A percentile compares a stretch with the other conserved stretches of the same genome.
These are phyloP conservation scores for Tausonia pullulans DNA, from an alignment of 1,284 basidiomycete species.

Conservation along the genomic window DNA sequence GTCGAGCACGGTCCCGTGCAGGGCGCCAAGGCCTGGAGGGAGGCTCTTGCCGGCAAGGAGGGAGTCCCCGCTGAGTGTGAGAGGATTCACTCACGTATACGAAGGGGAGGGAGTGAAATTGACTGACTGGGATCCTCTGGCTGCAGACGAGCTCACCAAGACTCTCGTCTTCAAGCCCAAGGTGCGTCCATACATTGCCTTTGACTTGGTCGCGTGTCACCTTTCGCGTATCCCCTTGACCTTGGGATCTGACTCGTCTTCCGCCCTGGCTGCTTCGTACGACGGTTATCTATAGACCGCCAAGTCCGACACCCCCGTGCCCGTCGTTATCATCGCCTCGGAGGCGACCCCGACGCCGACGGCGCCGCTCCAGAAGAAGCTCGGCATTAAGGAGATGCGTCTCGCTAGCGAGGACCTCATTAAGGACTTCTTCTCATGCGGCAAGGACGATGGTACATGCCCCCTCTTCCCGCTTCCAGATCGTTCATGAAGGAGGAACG, in stretches of 20 bases:
- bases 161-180: conserved; percentile 38
- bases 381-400: conserved; percentile 80
- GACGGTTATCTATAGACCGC: conserved; percentile 42
- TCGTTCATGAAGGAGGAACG: not conserved
- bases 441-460: conserved; percentile 72
- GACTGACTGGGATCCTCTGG: not conserved
- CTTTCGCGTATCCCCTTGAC: not conserved
- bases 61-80: conserved; percentile 21
- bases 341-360: conserved; percentile 70
- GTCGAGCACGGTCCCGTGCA: conserved; percentile 31
- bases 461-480: not conserved
- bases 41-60: conserved; percentile 21
- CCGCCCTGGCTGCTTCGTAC: not conserved
- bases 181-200: not conserved
- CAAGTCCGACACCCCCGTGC: conserved; percentile 70
- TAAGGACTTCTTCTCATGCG: conserved; percentile 67
- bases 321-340: conserved; percentile 73
- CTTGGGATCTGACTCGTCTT: not conserved
- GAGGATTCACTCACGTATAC: not conserved
- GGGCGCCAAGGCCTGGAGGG: conserved; percentile 30
- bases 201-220: not conserved
- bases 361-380: conserved; percentile 61
- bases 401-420: conserved; percentile 81
- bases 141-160: conserved; percentile 14
- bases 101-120: not conserved